A percentile compares a stretch with the other conserved stretches of the same genome.
Conservation (phyloP, 2,329 filamentous ascomycete species). For the Ambrosiella xylebori region DNA sequence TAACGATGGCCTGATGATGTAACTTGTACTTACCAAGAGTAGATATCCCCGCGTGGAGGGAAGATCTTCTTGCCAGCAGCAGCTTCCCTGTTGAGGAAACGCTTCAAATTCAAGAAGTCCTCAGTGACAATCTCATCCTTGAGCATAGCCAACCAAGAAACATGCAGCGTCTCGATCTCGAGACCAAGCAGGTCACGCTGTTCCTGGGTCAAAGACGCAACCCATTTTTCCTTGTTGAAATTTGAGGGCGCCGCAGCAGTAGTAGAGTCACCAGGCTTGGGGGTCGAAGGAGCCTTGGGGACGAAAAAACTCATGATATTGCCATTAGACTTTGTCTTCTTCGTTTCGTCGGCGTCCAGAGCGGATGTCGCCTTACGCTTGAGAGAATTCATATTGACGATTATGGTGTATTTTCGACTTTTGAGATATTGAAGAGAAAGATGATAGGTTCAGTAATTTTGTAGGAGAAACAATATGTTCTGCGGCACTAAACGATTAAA, state of each 20-base stretch:
- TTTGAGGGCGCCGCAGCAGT: slow-evolving; percentile 19
- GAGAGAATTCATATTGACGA: slow-evolving; percentile 31
- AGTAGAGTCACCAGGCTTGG: slow-evolving; percentile 12
- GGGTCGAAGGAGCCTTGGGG: slow-evolving; percentile 29
- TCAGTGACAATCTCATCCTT: slow-evolving; percentile 68
- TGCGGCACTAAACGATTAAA: no score
- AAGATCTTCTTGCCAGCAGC: slow-evolving; percentile 62
- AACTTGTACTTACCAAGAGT: slow-evolving; percentile 57
- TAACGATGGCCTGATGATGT: neutral
- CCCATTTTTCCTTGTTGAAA: slow-evolving; percentile 70
- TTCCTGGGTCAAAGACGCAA: slow-evolving; percentile 60
- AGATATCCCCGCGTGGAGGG: slow-evolving; percentile 74
- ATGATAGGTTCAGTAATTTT: neutral
- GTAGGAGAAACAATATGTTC: neutral
- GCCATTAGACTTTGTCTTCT: slow-evolving; percentile 57
- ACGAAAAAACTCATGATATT: slow-evolving; percentile 86
- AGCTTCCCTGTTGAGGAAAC: slow-evolving; percentile 66
- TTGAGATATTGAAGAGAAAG: neutral
- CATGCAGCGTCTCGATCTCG: slow-evolving; percentile 82
- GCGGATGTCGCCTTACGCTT: slow-evolving; percentile 49
- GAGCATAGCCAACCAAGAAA: slow-evolving; percentile 76
- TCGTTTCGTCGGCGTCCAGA: slow-evolving; percentile 31
- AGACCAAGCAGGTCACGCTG: slow-evolving; percentile 68
- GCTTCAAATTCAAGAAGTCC: slow-evolving; percentile 76
- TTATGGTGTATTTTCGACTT: neutral